A percentile compares a stretch with the other conserved stretches of the same genome.
Evolutionary conservation across 148 eudicot genomes (phyloP).

Genomic region (Dysphania ambrosioides): DNA sequence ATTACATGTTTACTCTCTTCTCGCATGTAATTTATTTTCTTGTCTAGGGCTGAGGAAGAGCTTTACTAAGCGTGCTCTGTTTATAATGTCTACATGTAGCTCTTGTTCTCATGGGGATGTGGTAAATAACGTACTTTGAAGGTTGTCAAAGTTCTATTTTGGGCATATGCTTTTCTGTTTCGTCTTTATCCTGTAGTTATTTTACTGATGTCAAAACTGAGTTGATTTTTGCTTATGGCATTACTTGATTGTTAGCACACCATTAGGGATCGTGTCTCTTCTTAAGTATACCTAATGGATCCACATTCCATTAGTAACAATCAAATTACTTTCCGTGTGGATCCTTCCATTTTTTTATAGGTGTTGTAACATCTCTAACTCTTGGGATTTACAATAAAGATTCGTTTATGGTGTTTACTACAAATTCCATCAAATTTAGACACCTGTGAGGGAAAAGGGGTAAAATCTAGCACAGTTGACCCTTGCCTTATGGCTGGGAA

Average conservation of each 20-base stretch:
- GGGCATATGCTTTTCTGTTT: neutral
- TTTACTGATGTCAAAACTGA: neutral
- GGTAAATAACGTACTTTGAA: too few species aligned
- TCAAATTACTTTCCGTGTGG: neutral
- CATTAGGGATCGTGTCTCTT: neutral
- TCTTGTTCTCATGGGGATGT: too few species aligned
- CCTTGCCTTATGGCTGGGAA: neutral
- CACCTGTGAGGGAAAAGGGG: neutral
- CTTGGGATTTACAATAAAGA: neutral
- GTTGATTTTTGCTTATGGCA: too few species aligned
- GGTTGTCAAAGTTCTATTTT: too few species aligned
- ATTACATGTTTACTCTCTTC: slow-evolving; percentile 6
- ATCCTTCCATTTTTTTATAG: neutral
- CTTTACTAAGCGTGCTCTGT: too few species aligned
- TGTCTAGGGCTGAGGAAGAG: neutral
- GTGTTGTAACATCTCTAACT: too few species aligned
- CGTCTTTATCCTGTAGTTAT: neutral
- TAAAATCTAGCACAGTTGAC: neutral
- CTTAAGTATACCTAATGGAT: neutral
- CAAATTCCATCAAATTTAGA: too few species aligned
- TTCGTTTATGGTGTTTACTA: neutral
- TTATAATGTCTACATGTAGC: too few species aligned
- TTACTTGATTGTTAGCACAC: neutral
- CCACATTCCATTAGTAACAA: neutral
- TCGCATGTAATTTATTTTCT: neutral